Conservation (phyloP, 2,329 filamentous ascomycete genomes). For the Stachybotrys elegans region DNA sequence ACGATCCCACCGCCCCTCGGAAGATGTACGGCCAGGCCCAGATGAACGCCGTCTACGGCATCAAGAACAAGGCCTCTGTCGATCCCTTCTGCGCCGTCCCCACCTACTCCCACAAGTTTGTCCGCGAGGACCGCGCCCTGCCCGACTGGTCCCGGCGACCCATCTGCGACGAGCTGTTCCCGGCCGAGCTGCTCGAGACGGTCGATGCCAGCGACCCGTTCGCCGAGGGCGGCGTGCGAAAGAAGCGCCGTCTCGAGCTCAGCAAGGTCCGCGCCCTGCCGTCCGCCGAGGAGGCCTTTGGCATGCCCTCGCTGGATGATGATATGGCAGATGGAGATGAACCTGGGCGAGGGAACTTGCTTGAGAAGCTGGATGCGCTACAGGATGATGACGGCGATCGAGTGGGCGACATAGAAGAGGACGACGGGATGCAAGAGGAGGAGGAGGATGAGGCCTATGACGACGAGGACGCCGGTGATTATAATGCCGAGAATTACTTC, state of each 20-base stretch:
- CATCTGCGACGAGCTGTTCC: slow-evolving; percentile 50
- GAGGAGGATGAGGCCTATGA: slow-evolving; percentile 48
- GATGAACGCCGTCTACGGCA: slow-evolving; percentile 50
- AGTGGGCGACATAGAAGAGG: slow-evolving; percentile 44
- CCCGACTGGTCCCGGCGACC: slow-evolving; percentile 48
- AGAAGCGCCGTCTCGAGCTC: slow-evolving; percentile 41
- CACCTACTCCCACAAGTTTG: slow-evolving; percentile 53
- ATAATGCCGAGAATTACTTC: slow-evolving; percentile 57
- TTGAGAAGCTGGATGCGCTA: slow-evolving; percentile 40
- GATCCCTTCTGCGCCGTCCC: slow-evolving; percentile 56
- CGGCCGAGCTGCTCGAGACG: slow-evolving; percentile 49
- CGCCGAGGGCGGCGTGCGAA: slow-evolving; percentile 26
- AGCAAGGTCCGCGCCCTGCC: slow-evolving; percentile 42
- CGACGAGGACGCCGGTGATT: slow-evolving; percentile 56
- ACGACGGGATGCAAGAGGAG: slow-evolving; percentile 40
- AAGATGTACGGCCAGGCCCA: slow-evolving; percentile 53
- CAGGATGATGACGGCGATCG: slow-evolving; percentile 48
- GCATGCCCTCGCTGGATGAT: slow-evolving; percentile 23
- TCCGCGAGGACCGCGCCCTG: slow-evolving; percentile 44
- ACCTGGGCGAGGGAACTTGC: slow-evolving; percentile 31
- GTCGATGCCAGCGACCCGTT: slow-evolving; percentile 38
- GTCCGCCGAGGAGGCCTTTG: slow-evolving; percentile 47
- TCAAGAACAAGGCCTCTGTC: slow-evolving; percentile 49
- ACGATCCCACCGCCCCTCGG: slow-evolving; percentile 33
- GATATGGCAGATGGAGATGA: slow-evolving; percentile 36